These are phyloP conservation scores for Saccharomyces hybrid DNA, from an alignment of 1,139 yeast genomes.

Conservation along the genomic window DNA sequence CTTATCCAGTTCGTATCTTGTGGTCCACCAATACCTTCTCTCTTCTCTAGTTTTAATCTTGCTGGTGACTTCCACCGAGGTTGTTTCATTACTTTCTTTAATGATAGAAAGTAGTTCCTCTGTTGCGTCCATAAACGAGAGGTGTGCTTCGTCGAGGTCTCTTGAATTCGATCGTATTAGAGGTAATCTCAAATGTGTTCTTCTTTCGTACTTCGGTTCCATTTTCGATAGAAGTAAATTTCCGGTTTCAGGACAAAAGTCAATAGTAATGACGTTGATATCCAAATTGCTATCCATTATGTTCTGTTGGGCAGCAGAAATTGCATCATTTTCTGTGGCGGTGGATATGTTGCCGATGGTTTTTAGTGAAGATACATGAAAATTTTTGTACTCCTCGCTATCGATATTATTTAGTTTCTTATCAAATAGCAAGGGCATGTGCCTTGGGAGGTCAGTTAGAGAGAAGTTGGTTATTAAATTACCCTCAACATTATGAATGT, in stretches of 20 bases:
- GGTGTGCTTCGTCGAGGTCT: slow-evolving; percentile 38
- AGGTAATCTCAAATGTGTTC: slow-evolving; percentile 54
- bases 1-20: slow-evolving; percentile 55
- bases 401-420: slow-evolving; percentile 16
- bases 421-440: slow-evolving; percentile 22
- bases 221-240: slow-evolving; percentile 49
- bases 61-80: slow-evolving; percentile 46
- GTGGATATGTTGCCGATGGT: neutral
- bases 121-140: slow-evolving; percentile 44
- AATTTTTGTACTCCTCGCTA: slow-evolving; percentile 16
- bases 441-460: slow-evolving; percentile 18
- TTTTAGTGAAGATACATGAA: slow-evolving; percentile 12
- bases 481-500: neutral
- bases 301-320: slow-evolving; percentile 9
- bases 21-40: slow-evolving; percentile 71
- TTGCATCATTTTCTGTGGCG: slow-evolving; percentile 12
- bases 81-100: slow-evolving; percentile 51
- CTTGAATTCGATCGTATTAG: slow-evolving; percentile 44
- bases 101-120: slow-evolving; percentile 46
- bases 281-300: slow-evolving; percentile 21
- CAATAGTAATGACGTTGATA: slow-evolving; percentile 56
- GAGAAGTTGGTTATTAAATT: slow-evolving; percentile 10
- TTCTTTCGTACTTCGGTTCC: slow-evolving; percentile 30
- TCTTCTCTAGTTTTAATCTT: slow-evolving; percentile 46
- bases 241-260: slow-evolving; percentile 51